phyloP scores from a whole-genome alignment of 163 green algal genomes.

The Trebouxia gelatinosa region DNA sequence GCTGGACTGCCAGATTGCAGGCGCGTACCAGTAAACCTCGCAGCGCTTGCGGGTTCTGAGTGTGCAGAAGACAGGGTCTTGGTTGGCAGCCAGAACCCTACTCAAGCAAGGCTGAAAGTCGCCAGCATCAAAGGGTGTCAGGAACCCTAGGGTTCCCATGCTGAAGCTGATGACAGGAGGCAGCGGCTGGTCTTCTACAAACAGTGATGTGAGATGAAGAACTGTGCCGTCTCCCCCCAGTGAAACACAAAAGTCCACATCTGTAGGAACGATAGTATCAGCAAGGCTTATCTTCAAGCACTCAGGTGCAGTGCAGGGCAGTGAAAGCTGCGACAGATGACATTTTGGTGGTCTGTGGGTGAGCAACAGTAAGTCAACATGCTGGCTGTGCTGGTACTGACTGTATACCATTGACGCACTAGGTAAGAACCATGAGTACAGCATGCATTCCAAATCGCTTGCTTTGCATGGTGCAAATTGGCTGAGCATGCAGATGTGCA shows the following conservation, averaged over 20 bases:
- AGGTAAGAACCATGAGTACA: too few species aligned
- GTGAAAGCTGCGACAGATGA: not conserved
- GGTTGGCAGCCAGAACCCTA: constrained; percentile 54
- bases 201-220: constrained; percentile 82
- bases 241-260: constrained; percentile 80
- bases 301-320: not conserved
- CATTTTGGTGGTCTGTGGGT: not conserved
- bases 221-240: constrained; percentile 74
- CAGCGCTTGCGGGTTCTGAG: constrained; percentile 79
- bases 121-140: constrained; percentile 84
- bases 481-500: not conserved
- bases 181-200: constrained; percentile 73
- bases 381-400: not conserved
- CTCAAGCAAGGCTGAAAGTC: constrained; percentile 57
- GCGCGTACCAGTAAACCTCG: constrained; percentile 58
- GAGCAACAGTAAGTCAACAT: not conserved
- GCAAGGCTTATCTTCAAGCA: too few species aligned
- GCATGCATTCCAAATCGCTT: not conserved
- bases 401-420: not conserved
- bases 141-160: constrained; percentile 89
- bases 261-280: too few species aligned
- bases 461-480: not conserved
- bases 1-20: too few species aligned
- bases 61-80: constrained; percentile 79
- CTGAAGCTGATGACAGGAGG: constrained; percentile 85